A percentile compares a stretch with the other conserved stretches of the same genome.
Conservation (phyloP, 305 asterid genomes). For the Solanum aculeatissimum region DNA sequence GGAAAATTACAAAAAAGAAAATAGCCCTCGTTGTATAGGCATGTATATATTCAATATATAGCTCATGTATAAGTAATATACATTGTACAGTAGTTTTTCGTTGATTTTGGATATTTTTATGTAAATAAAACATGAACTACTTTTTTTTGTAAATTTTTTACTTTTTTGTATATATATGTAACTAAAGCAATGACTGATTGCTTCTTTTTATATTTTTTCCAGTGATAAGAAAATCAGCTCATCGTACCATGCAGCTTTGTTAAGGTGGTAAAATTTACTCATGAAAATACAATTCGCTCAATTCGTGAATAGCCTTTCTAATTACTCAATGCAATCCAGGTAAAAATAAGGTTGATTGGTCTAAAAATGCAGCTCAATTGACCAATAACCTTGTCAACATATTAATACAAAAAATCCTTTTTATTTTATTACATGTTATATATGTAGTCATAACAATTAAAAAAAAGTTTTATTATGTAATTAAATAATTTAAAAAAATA, state of each 20-base stretch:
- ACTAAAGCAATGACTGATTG: background rate
- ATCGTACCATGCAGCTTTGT: too few relatives aligned
- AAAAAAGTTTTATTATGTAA: background rate
- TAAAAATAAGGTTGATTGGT: background rate
- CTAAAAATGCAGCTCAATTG: background rate
- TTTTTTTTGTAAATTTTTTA: too few relatives aligned
- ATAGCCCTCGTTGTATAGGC: too few relatives aligned
- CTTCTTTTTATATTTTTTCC: background rate
- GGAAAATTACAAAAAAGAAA: too few relatives aligned
- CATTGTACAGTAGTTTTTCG: too few relatives aligned
- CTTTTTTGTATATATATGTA: too few relatives aligned
- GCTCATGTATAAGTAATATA: too few relatives aligned
- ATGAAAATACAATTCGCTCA: background rate
- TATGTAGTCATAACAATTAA: background rate
- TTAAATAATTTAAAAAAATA: background rate
- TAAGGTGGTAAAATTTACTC: too few relatives aligned
- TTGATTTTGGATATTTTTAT: too few relatives aligned
- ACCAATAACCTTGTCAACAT: background rate
- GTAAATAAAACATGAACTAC: too few relatives aligned
- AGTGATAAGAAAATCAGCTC: background rate
- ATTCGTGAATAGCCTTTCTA: too few relatives aligned
- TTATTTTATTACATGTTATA: background rate
- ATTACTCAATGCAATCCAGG: background rate
- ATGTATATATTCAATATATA: too few relatives aligned
- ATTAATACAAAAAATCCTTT: background rate